Evolutionary conservation across 2,329 filamentous ascomycete species (phyloP), one percentile per base, ranked within the genome.

Genomic region (Aschersonia sp.): DNA sequence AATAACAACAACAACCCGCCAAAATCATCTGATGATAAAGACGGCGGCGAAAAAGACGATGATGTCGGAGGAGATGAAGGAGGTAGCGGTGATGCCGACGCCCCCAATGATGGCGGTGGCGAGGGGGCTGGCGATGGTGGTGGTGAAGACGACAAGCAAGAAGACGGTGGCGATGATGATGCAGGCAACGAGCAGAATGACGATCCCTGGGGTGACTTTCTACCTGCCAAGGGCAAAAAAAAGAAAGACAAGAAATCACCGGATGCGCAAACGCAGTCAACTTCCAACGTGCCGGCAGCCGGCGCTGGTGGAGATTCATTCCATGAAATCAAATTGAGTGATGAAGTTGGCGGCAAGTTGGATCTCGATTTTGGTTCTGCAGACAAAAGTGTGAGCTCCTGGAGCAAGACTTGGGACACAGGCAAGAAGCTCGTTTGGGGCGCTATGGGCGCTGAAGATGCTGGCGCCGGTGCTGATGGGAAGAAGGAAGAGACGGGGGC

Each of bases 261-360:
- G 45, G 53, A 55, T 30, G 52, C 52, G 9, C 53, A 51, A n/a
- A 51, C 54, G 2, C 58, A 61, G 30, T 53, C 59, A 12, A 57
- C 60, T 22, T 55, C 61, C 2, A 54, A 45, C 31, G 57, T 58
- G 14, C 55, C 60, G 4, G 56, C 54, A 12, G 55, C 58, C 29
- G 70, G 69, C 44, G 64, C 71, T 42, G 73, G 75, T 48, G 64
- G 71, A n/a, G 62, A 63, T 46, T 54, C 60, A 5, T 85, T 86
- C 54, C 72, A 84, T 43, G 81, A 86, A 31, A 78, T 87, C 53
- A 83, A 78, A 56, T 63, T 87, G 30, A 60, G 60, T n/a, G 74
- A 80, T 53, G 79, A 82, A 48, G 58, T 64, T 30, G 70, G 67
- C n/a, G 75, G 78, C 1, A 75, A 76, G 48, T 58, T 79, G 5